Percentiles rank a stretch among this genome's conserved stretches.
Evolutionary conservation across 495 filamentous ascomycete species (phyloP).

Genomic region (Hypoxylon perforatum): DNA sequence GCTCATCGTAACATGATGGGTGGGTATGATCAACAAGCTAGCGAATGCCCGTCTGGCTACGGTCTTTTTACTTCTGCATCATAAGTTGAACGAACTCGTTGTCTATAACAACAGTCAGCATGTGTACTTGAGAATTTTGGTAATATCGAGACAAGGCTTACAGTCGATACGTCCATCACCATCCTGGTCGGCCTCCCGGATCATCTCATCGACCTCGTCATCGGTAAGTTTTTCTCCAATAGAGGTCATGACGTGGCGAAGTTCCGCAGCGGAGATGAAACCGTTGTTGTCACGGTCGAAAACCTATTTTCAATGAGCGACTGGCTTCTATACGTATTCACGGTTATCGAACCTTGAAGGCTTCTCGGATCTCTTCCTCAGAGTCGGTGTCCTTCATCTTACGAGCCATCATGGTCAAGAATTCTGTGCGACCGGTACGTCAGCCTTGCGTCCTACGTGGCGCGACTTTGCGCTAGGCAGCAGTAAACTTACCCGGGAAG

Average conservation of each 20-base stretch:
- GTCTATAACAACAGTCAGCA: conserved; percentile 69
- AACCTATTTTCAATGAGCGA: conserved; percentile 68
- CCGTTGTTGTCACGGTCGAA: conserved; percentile 99
- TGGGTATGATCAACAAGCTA: conserved; percentile 44
- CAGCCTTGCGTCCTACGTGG: conserved; percentile 33
- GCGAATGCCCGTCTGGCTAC: conserved; percentile 30
- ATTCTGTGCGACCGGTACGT: conserved; percentile 69
- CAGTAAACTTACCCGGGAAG: conserved; percentile 83
- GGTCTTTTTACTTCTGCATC: conserved; percentile 93
- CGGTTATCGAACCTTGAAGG: conserved; percentile 57
- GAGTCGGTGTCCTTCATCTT: conserved; percentile 99
- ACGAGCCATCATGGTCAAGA: conserved; percentile 99
- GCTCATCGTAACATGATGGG: conserved; percentile 42
- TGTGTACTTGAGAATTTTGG: background rate
- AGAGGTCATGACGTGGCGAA: conserved; percentile 99
- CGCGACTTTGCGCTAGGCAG: conserved; percentile 21
- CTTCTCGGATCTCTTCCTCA: conserved; percentile 98
- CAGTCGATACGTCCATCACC: conserved; percentile 97
- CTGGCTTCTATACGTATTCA: background rate
- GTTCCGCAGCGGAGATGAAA: conserved; percentile 96
- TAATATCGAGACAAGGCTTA: conserved; percentile 52
- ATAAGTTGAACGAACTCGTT: conserved; percentile 99
- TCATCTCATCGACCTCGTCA: conserved; percentile 99
- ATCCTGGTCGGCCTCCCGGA: conserved; percentile 98
- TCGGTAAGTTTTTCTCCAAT: conserved; percentile 99